Evolutionary conservation across 148 eudicot species (phyloP).

Genomic region (Fagopyrum tataricum): DNA sequence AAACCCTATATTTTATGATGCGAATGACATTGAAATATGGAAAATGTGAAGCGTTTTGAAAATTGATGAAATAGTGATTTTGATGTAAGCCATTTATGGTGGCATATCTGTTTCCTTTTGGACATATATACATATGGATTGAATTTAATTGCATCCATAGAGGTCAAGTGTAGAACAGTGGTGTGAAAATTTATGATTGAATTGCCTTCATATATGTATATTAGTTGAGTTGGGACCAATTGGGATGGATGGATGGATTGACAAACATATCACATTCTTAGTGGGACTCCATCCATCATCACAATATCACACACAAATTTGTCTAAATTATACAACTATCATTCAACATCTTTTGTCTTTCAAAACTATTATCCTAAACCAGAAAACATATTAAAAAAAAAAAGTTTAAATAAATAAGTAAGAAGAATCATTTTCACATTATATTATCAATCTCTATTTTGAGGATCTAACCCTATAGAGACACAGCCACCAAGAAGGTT

Average conservation of each 20-base stretch:
- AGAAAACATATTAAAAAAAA: too few species aligned
- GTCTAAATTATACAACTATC: not conserved
- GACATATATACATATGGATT: not conserved
- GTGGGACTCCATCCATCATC: conserved; percentile 4
- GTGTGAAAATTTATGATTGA: conserved; percentile 1
- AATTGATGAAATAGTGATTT: too few species aligned
- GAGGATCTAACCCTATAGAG: not conserved
- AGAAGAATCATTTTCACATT: too few species aligned
- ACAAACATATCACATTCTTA: conserved; percentile 10
- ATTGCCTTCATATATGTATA: not conserved
- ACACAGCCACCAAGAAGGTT: not conserved
- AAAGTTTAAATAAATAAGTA: too few species aligned
- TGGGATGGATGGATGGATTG: not conserved
- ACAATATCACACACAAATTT: not conserved
- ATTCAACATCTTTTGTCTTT: not conserved
- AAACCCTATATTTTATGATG: too few species aligned
- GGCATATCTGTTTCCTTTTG: conserved; percentile 11
- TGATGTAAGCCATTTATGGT: not conserved
- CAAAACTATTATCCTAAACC: too few species aligned
- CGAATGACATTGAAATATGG: too few species aligned
- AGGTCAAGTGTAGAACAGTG: not conserved
- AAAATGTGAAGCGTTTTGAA: too few species aligned
- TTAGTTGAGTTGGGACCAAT: conserved; percentile 4
- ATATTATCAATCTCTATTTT: too few species aligned
- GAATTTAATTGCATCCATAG: not conserved